Base-by-base conservation (phyloP, 208 protist genomes). In the Trypanosomatidae sp. region DNA sequence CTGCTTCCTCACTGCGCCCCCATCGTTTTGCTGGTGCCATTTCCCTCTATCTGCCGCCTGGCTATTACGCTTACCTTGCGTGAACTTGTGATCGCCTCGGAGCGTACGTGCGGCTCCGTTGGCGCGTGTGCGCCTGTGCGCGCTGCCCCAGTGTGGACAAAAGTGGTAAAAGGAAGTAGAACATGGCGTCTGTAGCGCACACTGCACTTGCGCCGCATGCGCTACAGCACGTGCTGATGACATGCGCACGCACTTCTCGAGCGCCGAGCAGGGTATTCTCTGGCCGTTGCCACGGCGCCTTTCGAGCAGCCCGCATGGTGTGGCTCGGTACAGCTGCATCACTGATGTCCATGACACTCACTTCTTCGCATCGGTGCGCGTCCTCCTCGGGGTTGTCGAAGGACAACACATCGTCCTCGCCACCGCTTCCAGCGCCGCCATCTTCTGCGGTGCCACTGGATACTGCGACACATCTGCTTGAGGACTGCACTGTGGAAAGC, bases 361-460 rank as follows among this genome's bases (percentile, higher is more conserved):
- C 44, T 53, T 17, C 10, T 52, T 19, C 28, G n/a, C 12, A 53
- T 53, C 64, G 64, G 41, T 68, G 44, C 44, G 25, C 46, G 12
- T 68, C 64, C 15, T 68, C 64, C 6, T 41, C 43, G 44, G 41
- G 28, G 13, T 68, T 53, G 15, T 68, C 64, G 13, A 50, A 53
- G 25, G 15, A 15, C 25, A 39, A 9, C 25, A 44, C 59, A 22
- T 19, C 56, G 12, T 15, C 56, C 0, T 25, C 50, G 33, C 66
- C 49, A 22, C 17, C 28, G 10, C 30, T 2, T 15, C 22, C 66
- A 13, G 30, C 9, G 17, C 19, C 68, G 43, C 17, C 72, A 47
- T 65, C 55, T 41, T 44, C 65, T 25, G 43, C 73, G 19, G 46
- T 25, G 41, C 41, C 15, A 28, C 44, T 9, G 58, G 39, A 47